Conservation (phyloP, 2,329 filamentous ascomycete species). For the Cyphellophora europaea region DNA sequence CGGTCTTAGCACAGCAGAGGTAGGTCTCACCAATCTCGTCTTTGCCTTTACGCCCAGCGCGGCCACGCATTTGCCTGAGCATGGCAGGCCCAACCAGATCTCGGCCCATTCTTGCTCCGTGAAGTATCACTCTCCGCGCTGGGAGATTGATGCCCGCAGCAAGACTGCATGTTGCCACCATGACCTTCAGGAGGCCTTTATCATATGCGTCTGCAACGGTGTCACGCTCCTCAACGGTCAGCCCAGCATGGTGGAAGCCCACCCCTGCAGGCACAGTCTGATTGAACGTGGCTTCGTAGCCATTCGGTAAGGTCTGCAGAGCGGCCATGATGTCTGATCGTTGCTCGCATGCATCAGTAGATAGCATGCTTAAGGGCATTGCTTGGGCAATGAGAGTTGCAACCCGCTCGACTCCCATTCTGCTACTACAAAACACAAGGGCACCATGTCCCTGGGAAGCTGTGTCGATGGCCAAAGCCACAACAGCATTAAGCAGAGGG, state of each 20-base stretch:
- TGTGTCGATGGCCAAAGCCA: constrained; percentile 61
- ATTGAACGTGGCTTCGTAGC: constrained; percentile 56
- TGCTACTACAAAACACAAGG: constrained; percentile 65
- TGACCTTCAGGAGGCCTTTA: constrained; percentile 55
- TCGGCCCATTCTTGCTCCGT: constrained; percentile 65
- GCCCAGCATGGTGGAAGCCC: constrained; percentile 58
- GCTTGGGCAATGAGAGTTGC: constrained; percentile 59
- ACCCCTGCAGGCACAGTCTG: constrained; percentile 58
- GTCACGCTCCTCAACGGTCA: constrained; percentile 68
- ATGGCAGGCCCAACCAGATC: constrained; percentile 70
- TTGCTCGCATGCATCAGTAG: constrained; percentile 42
- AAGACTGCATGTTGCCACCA: constrained; percentile 68
- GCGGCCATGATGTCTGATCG: constrained; percentile 58
- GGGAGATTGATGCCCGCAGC: constrained; percentile 73
- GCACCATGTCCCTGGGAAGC: constrained; percentile 60
- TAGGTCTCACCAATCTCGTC: constrained; percentile 70
- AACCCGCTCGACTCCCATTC: constrained; percentile 57
- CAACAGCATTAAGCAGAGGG: constrained; percentile 59
- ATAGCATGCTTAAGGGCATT: constrained; percentile 45
- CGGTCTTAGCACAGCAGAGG: constrained; percentile 59
- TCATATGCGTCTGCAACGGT: constrained; percentile 64
- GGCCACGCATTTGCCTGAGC: constrained; percentile 71
- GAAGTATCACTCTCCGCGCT: constrained; percentile 64
- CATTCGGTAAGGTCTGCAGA: constrained; percentile 55
- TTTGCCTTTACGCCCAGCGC: constrained; percentile 70